Percentiles rank a stretch among this genome's conserved stretches.
phyloP scores from a whole-genome alignment of 768 basidiomycete genomes.

The Trametes gibbosa region DNA sequence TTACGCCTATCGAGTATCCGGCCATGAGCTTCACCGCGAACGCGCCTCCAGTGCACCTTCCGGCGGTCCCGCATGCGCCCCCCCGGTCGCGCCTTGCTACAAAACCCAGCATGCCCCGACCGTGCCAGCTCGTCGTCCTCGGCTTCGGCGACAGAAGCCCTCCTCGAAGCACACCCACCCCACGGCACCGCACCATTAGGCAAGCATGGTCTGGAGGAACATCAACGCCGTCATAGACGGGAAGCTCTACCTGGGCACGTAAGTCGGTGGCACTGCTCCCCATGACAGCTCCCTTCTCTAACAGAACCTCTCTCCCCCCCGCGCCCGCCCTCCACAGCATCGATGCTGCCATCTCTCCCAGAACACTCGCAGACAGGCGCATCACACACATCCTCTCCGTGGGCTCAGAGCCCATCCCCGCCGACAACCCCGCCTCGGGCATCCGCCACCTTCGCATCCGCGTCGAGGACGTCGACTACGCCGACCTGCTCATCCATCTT shows the following conservation, averaged over 20 bases:
- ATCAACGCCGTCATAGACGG: slow-evolving; percentile 25
- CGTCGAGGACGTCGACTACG: slow-evolving; percentile 49
- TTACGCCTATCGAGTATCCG: slow-evolving; percentile 16
- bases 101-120: slow-evolving; percentile 20
- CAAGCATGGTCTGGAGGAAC: slow-evolving; percentile 24
- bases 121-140: slow-evolving; percentile 1
- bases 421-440: slow-evolving; percentile 68
- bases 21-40: slow-evolving; percentile 14
- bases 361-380: slow-evolving; percentile 67
- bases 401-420: slow-evolving; percentile 68
- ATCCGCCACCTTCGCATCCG: slow-evolving; percentile 68
- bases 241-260: slow-evolving; percentile 24
- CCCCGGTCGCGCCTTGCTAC: slow-evolving; percentile 16
- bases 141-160: slow-evolving; percentile 6
- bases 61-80: slow-evolving; percentile 11
- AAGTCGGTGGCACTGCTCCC: slow-evolving; percentile 14
- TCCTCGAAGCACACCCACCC: background rate
- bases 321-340: slow-evolving; percentile 42
- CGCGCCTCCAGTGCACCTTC: slow-evolving; percentile 4
- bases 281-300: slow-evolving; percentile 12
- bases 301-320: slow-evolving; percentile 1
- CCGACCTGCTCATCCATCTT: slow-evolving; percentile 63
- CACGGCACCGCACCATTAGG: background rate
- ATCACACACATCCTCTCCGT: slow-evolving; percentile 82
- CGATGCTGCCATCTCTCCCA: slow-evolving; percentile 66